Evolutionary conservation across 2,329 filamentous ascomycete species (phyloP), one percentile per base, ranked within the genome.

Genomic region (Mycosphaerella sp.): DNA sequence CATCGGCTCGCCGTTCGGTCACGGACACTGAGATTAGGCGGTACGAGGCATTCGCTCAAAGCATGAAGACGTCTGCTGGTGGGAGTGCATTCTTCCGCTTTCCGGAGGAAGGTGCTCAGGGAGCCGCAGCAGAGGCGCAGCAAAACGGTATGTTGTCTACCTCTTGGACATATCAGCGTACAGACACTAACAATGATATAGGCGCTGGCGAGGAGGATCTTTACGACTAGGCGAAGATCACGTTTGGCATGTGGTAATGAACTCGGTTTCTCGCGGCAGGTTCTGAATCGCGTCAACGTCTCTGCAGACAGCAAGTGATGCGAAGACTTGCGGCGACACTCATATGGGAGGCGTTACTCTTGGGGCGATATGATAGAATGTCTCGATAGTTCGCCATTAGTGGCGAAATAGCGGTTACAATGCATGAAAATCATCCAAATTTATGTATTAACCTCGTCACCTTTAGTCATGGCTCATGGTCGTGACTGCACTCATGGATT

Each of bases 31-130:
- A 98, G 80, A 95, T 98, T 67, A 87, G 93, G 69, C 86, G 92
- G 58, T 98, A 98, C 76, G 93, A 98, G 80, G 92, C 93, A 4
- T 98, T 98, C 68, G 88, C 92, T 40, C 92, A 97, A 78, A 92
- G 92, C 73, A 95, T 98, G 90, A 98, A 98, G 87, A 95, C 95
- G 72, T 85, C 89, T 56, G 91, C 90, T 48, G 91, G 91, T 39
- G 92, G 91, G 68, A 90, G 89, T 55, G 68, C 67, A 65, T 96
- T 93, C 82, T 98, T 98, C 87, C 91, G 95, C 75, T 98, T 98
- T 84, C 92, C 73, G 64, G 80, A 75, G 71, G 81, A 76, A 74
- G 80, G 76, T 73, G 74, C 72, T 26, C 60, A 76, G 73, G 61
- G 74, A 71, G 59, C 55, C 34, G 63, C 57, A 14, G 62, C 56